phyloP scores from a whole-genome alignment of 73 alveolate species.

The Paramecium primaurelia region DNA sequence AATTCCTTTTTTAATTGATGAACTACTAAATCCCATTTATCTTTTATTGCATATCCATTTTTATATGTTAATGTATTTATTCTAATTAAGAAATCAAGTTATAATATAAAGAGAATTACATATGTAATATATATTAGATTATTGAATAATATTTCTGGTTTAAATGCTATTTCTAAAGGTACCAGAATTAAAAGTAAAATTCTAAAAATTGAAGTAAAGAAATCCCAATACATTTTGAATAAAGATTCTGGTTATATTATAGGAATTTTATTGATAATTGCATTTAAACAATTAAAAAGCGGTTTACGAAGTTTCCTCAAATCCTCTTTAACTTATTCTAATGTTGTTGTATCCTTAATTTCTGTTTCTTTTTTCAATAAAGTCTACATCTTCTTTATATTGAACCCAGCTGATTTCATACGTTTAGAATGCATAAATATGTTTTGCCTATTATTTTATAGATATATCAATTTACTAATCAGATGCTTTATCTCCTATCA shows the following conservation, averaged over 20 bases:
- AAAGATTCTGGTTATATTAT: not conserved
- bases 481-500: slow-evolving; percentile 19
- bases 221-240: slow-evolving; percentile 28
- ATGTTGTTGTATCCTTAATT: not conserved
- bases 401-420: not conserved
- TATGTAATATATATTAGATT: not conserved
- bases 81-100: not conserved
- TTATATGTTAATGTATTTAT: not conserved
- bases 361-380: not conserved
- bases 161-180: slow-evolving; percentile 2
- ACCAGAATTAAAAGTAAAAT: not conserved
- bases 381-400: not conserved
- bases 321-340: not conserved
- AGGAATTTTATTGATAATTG: not conserved
- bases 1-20: not conserved
- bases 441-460: not conserved
- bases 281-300: not conserved
- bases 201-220: not conserved
- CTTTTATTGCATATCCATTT: not conserved
- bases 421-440: not conserved
- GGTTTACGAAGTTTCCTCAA: not conserved
- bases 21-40: not conserved
- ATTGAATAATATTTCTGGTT: not conserved
- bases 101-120: not conserved
- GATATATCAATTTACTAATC: not conserved